Percentiles rank a stretch among this genome's conserved stretches.
These are phyloP conservation scores for Neltuma alba DNA, from an alignment of 306 rosid species.

Conservation along the genomic window DNA sequence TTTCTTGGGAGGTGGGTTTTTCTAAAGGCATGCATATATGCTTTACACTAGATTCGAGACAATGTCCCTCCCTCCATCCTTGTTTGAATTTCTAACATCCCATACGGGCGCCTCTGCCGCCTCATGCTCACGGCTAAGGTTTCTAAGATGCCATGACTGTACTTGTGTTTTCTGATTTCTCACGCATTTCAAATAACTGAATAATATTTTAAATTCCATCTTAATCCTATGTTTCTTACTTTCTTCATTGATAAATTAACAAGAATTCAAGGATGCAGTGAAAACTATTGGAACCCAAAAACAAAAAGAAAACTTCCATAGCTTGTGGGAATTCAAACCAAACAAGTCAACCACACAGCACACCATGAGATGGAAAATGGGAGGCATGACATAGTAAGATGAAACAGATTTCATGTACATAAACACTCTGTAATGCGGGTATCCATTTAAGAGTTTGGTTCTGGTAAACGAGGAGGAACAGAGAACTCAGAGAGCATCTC, in stretches of 20 bases:
- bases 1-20: too few species aligned
- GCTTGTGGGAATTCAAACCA: constrained; percentile 34
- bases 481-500: constrained; percentile 69
- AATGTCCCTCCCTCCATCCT: background rate
- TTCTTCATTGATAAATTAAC: background rate
- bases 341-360: constrained; percentile 36
- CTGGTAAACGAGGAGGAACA: constrained; percentile 48
- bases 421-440: constrained; percentile 30
- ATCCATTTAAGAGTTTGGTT: constrained; percentile 49
- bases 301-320: constrained; percentile 5
- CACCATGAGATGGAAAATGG: constrained; percentile 25
- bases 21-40: background rate
- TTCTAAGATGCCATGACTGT: background rate
- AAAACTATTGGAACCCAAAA: background rate
- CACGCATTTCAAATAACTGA: constrained; percentile 17
- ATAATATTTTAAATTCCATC: background rate
- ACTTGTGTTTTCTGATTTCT: constrained; percentile 3
- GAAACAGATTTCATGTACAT: constrained; percentile 40
- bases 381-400: constrained; percentile 28
- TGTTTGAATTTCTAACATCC: constrained; percentile 2
- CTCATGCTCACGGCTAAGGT: constrained; percentile 2
- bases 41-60: background rate
- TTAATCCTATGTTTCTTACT: background rate
- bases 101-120: background rate
- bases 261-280: constrained; percentile 18